These are phyloP conservation scores for Xylaria nigripes DNA, from an alignment of 495 filamentous ascomycete species.

Conservation along the genomic window DNA sequence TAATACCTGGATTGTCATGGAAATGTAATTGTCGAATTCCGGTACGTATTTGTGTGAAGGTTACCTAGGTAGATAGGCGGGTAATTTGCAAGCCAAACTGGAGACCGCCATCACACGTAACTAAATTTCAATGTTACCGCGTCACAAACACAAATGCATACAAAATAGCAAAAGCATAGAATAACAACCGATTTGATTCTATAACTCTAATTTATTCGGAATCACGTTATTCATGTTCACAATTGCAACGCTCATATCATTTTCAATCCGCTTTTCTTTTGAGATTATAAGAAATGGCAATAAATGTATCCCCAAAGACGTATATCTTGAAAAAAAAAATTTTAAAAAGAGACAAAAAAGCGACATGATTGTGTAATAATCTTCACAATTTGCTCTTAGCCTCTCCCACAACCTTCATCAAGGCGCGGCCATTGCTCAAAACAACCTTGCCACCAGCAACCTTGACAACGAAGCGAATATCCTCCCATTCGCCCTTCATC, in stretches of 20 bases:
- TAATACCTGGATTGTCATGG: background rate
- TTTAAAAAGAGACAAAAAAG: no score
- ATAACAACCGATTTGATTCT: no score
- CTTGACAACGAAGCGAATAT: constrained; percentile 67
- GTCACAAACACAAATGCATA: background rate
- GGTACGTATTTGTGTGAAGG: background rate
- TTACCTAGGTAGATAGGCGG: background rate
- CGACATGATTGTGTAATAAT: constrained; percentile 8
- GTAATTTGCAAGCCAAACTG: constrained; percentile 13
- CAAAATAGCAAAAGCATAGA: no score
- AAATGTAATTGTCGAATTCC: background rate
- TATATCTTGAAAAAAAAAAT: no score
- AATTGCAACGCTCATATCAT: no score
- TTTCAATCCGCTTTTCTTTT: no score
- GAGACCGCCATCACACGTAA: background rate
- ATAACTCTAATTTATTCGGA: no score
- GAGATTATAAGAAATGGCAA: no score
- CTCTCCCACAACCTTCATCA: constrained; percentile 55
- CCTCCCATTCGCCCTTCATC: constrained; percentile 64
- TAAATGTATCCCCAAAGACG: no score
- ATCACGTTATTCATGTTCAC: no score
- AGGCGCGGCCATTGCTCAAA: constrained; percentile 73
- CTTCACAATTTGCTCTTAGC: constrained; percentile 58
- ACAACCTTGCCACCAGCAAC: constrained; percentile 67
- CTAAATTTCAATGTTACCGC: background rate